Base-by-base conservation (phyloP, 352 stramenopile genomes). In the Phytopythium cucurbitacearum region DNA sequence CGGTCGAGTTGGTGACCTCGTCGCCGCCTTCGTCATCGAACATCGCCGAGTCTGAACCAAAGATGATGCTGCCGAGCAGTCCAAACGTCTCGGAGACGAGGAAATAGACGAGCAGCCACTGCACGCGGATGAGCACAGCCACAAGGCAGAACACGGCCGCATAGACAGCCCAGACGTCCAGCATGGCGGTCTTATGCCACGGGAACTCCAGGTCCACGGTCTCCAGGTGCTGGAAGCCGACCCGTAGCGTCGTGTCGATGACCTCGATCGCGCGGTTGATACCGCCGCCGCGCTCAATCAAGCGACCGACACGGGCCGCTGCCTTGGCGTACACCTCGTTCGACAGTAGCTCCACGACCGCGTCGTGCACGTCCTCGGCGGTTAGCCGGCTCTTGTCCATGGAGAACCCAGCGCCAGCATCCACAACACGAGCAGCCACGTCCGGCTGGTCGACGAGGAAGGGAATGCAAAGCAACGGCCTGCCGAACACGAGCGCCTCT, bases 371-470 rank as follows among this genome's bases (percentile, higher is more conserved):
- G 8, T 78, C 71, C 9, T 71, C 49, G 3, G 62, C 67, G 3
- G 67, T 83, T 11, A 94, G 58, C 41, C 75, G 60, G 46, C 82
- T 89, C 66, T 94, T 94, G 60, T 94, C 70, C 46, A 96, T 59
- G 12, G 67, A 43, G 32, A 90, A 56, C 2, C 86, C 86, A 11
- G 80, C 82, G 11, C 83, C 83, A 1, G 85, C 67, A 49, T 96
- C 86, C 6, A 70, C 71, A 13, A 95, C 80, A 1, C 87, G 81
- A 13, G 85, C 81, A 0, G 87, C 82, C 1, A 96, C 76, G 55
- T 95, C 87, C 0, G 78, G 81, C 56, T 96, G 87, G 59, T 96
- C 87, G 12, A 86, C 76, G 39, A 94, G 63, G 49, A 95, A 95
- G n/a, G 87, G 87, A 15, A 96, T 87, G 56, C 87, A 96, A 13